These are phyloP conservation scores for Solanum dulcamara DNA, from an alignment of 257 asterid genomes.

Conservation along the genomic window DNA sequence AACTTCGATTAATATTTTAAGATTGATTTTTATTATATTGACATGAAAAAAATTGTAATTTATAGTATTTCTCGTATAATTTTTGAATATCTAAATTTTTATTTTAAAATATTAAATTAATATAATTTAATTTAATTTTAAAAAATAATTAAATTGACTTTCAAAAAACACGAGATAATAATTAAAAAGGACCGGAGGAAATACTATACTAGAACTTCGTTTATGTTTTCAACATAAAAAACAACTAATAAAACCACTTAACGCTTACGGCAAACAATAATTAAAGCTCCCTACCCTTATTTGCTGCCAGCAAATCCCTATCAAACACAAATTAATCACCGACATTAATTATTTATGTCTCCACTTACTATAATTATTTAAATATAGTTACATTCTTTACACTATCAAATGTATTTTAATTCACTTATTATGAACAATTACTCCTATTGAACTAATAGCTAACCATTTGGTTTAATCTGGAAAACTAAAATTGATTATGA, in stretches of 20 bases:
- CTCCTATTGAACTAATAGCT: background rate
- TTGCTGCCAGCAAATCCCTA: background rate
- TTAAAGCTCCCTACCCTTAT: background rate
- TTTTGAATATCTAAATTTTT: no score
- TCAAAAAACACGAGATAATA: no score
- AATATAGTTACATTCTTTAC: background rate
- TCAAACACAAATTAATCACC: background rate
- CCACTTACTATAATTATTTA: background rate
- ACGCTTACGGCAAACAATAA: background rate
- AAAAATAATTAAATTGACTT: no score
- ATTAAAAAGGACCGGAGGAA: no score
- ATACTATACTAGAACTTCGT: background rate
- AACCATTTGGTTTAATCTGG: background rate
- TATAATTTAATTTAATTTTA: no score
- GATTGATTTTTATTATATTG: no score
- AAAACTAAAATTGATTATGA: conserved; percentile 35
- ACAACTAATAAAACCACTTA: background rate
- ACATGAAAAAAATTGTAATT: no score
- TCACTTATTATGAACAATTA: background rate
- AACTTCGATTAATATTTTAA: no score
- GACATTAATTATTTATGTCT: background rate
- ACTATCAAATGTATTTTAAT: background rate
- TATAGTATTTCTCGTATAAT: no score
- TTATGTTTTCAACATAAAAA: background rate
- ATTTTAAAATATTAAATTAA: no score